phyloP scores from a whole-genome alignment of 2,329 filamentous ascomycete genomes.

The Xylaria sp. region DNA sequence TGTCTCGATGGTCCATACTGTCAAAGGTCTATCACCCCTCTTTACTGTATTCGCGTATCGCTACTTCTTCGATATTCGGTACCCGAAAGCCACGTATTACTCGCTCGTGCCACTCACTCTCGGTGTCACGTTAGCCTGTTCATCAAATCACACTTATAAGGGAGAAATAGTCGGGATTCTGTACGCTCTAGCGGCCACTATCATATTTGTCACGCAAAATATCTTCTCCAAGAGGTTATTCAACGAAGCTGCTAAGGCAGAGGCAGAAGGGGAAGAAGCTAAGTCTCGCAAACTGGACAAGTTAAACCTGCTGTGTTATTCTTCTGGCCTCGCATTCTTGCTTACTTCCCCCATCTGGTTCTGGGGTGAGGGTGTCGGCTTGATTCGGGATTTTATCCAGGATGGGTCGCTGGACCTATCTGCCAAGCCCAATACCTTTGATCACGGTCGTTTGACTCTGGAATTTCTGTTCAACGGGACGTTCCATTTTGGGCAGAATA shows the following conservation, averaged over 20 bases:
- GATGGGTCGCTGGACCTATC: slow-evolving; percentile 79
- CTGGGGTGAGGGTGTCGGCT: slow-evolving; percentile 83
- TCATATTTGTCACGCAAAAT: slow-evolving; percentile 97
- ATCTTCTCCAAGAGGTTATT: slow-evolving; percentile 98
- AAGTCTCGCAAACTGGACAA: slow-evolving; percentile 89
- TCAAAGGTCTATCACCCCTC: slow-evolving; percentile 94
- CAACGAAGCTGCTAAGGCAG: slow-evolving; percentile 88
- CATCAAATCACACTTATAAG: slow-evolving; percentile 78
- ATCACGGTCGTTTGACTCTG: slow-evolving; percentile 77
- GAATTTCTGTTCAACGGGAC: slow-evolving; percentile 98
- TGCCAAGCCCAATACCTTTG: slow-evolving; percentile 72
- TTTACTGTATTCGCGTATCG: slow-evolving; percentile 96
- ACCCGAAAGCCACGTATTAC: slow-evolving; percentile 86
- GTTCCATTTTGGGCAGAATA: slow-evolving; percentile 96
- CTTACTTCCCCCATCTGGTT: slow-evolving; percentile 93
- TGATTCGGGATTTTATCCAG: slow-evolving; percentile 80
- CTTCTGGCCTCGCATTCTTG: slow-evolving; percentile 90
- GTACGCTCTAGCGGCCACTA: slow-evolving; percentile 86
- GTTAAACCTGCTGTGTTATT: slow-evolving; percentile 95
- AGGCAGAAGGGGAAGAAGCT: slow-evolving; percentile 73
- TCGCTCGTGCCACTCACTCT: slow-evolving; percentile 90
- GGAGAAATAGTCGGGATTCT: slow-evolving; percentile 91
- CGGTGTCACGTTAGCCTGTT: slow-evolving; percentile 97
- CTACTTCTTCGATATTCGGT: slow-evolving; percentile 86
- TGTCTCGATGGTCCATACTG: slow-evolving; percentile 96